Percentiles rank a stretch among this genome's conserved stretches.
These are phyloP conservation scores for Pterocarpus santalinus DNA, from an alignment of 306 rosid species.

Conservation along the genomic window DNA sequence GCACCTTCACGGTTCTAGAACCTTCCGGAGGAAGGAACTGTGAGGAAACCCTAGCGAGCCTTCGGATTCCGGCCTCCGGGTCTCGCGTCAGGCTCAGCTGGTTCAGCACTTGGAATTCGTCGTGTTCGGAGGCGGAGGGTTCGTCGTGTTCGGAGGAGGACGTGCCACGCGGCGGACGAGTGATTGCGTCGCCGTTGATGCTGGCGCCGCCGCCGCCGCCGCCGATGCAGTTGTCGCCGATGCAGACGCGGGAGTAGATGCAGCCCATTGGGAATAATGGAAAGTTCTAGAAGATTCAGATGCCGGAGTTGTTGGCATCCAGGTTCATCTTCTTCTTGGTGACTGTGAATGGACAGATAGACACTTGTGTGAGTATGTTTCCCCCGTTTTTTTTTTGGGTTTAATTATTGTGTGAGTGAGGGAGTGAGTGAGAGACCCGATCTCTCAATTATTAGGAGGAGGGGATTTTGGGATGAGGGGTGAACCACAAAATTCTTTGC, in stretches of 20 bases:
- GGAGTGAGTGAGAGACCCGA: background rate
- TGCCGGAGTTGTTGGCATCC: conserved; percentile 55
- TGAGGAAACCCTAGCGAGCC: conserved; percentile 91
- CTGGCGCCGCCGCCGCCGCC: conserved; percentile 71
- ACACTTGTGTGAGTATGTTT: too few relatives aligned
- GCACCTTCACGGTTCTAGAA: conserved; percentile 68
- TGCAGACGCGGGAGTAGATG: conserved; percentile 84
- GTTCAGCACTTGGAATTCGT: conserved; percentile 60
- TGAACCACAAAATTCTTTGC: background rate
- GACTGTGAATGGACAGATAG: background rate
- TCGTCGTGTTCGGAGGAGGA: background rate
- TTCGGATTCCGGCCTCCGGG: conserved; percentile 77
- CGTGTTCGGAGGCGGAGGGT: conserved; percentile 43
- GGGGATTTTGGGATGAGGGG: background rate
- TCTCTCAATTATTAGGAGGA: background rate
- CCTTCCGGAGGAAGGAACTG: conserved; percentile 97
- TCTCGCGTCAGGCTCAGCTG: conserved; percentile 63
- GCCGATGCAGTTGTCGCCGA: conserved; percentile 69
- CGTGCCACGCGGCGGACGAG: background rate
- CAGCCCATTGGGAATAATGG: conserved; percentile 75
- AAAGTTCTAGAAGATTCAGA: conserved; percentile 45
- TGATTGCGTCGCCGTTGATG: conserved; percentile 55
- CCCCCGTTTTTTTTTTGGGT: too few relatives aligned
- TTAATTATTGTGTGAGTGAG: too few relatives aligned
- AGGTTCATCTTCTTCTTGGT: conserved; percentile 16